Base-by-base conservation (phyloP, 208 protist species). In the Balamuthia mandrillaris region DNA sequence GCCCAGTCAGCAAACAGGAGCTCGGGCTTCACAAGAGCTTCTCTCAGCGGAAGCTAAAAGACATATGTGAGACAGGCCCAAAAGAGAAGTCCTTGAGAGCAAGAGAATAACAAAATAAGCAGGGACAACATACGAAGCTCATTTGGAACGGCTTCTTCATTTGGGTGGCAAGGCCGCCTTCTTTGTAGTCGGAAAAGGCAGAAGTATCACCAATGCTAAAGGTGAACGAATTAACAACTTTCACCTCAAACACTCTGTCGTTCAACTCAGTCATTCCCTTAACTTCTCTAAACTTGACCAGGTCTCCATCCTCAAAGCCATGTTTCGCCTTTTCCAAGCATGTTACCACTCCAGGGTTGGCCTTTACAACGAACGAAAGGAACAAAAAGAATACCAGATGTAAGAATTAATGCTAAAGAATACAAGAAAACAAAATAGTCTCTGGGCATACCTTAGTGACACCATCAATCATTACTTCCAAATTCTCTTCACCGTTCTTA, bases 231-330 rank as follows among this genome's bases (percentile, higher is more conserved):
- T 78, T 85, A 31, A 90, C 72, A 18, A 84, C 74, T 39, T 79
- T 86, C n/a, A 78, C 63, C 18, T 72, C 49, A 45, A 72, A 60
- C n/a, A 37, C 61, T 12, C 47, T 21, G 6, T 44, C 39, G 24
- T 91, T 91, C 0, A 91, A n/a, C 84, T 89, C 37, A n/a, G 45
- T 78, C 86, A 91, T 88, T 1, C 89, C 89, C 41, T 85, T 35
- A 21, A 91, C 63, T 51, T 89, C 89, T 31, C 68, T 81, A 84
- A 98, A 97, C 21, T 65, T 84, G 6, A 97, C 91, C 16, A 84
- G 88, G 85, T 96, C 95, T 35, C 92, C 94, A 24, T 79, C 77
- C 66, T 93, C 90, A 0, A 97, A 41, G 35, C 83, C 87, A 68
- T 96, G 93, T 10, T 87, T 87, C 3, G 54, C 41, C 27, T 95